Evolutionary conservation across 768 basidiomycete genomes (phyloP), one percentile per base, ranked within the genome.

Genomic region (Trametes villosa): DNA sequence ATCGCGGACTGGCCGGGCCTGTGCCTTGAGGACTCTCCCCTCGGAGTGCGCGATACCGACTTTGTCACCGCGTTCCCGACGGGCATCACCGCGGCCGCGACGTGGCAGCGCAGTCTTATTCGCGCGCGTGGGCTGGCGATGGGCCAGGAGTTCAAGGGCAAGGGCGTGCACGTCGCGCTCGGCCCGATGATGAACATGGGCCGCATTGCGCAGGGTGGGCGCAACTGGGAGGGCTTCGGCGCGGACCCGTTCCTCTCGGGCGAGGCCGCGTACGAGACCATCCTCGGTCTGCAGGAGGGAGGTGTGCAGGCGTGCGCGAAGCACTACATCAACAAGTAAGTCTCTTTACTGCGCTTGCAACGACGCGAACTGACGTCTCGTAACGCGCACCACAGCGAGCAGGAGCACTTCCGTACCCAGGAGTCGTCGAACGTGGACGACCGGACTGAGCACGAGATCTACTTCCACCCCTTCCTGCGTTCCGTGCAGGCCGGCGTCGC

Each of bases 181-280:
- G 79, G 82, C 30, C 83, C 92, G 0, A 91, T 91, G 88, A 94
- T 92, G 86, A 94, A 95, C 71, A 83, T 96, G 78, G 91, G 88
- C 1, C 84, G 91, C 18, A 74, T 88, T n/a, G 86, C 90, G 3
- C 79, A 84, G 64, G 92, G 89, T 8, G 95, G 95, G 18, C 80
- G 95, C 29, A 94, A 95, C 73, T 96, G 93, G 92, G 95, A 96
- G 79, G 93, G 92, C 20, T 95, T 94, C 59, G 94, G 94, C 31
- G 92, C 84, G 12, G 95, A 97, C 72, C 95, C 95, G 0, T 96
- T 86, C 76, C 77, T 96, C 15, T 68, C 83, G n/a, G 93, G 95
- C 15, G 92, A 92, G 69, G 78, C 80, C 1, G 83, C 87, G 4
- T 89, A 86, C 58, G 90, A 94, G 73, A 96, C 93, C 0, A 84